A percentile compares a stretch with the other conserved stretches of the same genome.
Conservation (phyloP, 1,139 yeast species). For the Hansenula lynferdii region DNA sequence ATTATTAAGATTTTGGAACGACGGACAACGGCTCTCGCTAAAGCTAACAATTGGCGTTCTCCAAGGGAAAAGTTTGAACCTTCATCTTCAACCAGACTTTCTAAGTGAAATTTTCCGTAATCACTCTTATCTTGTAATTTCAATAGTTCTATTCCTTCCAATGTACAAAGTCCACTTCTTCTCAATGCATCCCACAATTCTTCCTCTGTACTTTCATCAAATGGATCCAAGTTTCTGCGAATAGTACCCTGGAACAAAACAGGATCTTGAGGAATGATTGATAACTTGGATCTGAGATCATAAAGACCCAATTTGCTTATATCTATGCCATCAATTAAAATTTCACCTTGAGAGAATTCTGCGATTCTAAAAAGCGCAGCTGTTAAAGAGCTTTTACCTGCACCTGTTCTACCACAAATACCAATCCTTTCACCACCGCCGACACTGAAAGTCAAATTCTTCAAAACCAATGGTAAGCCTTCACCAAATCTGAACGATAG, state of each 20-base stretch:
- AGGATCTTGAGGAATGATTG: slow-evolving; percentile 59
- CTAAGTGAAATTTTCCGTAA: slow-evolving; percentile 58
- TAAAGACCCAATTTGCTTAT: slow-evolving; percentile 40
- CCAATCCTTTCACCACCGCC: slow-evolving; percentile 41
- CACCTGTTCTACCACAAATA: slow-evolving; percentile 59
- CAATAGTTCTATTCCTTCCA: slow-evolving; percentile 23
- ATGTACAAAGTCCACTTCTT: slow-evolving; percentile 54
- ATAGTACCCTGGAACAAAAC: slow-evolving; percentile 48
- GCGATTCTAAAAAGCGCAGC: slow-evolving; percentile 45
- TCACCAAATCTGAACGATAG: slow-evolving; percentile 69
- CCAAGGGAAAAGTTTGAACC: slow-evolving; percentile 71
- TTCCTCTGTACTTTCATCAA: slow-evolving; percentile 36
- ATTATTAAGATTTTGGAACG: slow-evolving; percentile 57
- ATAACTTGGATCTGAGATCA: slow-evolving; percentile 39
- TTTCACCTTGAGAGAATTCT: slow-evolving; percentile 38
- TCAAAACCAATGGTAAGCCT: slow-evolving; percentile 69
- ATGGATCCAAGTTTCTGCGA: slow-evolving; percentile 49
- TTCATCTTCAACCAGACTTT: slow-evolving; percentile 60
- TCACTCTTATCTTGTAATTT: slow-evolving; percentile 23
- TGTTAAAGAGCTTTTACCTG: slow-evolving; percentile 56
- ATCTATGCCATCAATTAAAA: slow-evolving; percentile 44
- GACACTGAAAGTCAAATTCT: slow-evolving; percentile 36
- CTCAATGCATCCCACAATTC: slow-evolving; percentile 46
- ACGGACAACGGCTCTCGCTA: slow-evolving; percentile 69
- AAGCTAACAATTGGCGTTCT: slow-evolving; percentile 65